Percentiles rank a stretch among this genome's conserved stretches.
phyloP scores from a whole-genome alignment of 176 grass and related monocot genomes.

The Avena sativa region DNA sequence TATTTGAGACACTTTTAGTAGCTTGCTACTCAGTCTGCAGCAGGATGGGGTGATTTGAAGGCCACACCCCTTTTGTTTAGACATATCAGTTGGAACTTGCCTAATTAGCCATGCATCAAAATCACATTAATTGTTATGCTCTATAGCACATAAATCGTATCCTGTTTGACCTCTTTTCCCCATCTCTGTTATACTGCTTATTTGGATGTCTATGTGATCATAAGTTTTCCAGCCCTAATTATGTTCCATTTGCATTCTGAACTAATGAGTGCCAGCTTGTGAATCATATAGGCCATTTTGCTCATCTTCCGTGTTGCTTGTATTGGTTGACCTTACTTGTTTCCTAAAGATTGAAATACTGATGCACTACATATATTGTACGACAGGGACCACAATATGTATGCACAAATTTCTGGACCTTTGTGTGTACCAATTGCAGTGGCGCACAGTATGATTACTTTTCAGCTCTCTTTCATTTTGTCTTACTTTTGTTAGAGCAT shows the following conservation, averaged over 20 bases:
- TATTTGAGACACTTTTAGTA: slow-evolving; percentile 4
- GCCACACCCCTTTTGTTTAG: not conserved
- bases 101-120: slow-evolving; percentile 15
- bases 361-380: slow-evolving; percentile 48
- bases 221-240: not conserved
- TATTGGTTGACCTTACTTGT: slow-evolving; percentile 14
- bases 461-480: slow-evolving; percentile 32
- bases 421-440: slow-evolving; percentile 97
- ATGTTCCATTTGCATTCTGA: slow-evolving; percentile 38
- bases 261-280: not conserved
- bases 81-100: not conserved
- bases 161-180: not conserved
- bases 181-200: not conserved
- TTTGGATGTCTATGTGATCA: not conserved
- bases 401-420: slow-evolving; percentile 98
- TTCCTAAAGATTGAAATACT: slow-evolving; percentile 34
- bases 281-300: slow-evolving; percentile 22
- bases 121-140: slow-evolving; percentile 13
- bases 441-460: slow-evolving; percentile 92
- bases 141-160: not conserved
- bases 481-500: slow-evolving; percentile 16
- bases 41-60: slow-evolving; percentile 7
- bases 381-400: slow-evolving; percentile 98
- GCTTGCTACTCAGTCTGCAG: slow-evolving; percentile 1
- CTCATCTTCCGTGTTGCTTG: not conserved